phyloP scores from a whole-genome alignment of 2,329 filamentous ascomycete species.

The Pseudogymnoascus verrucosus region DNA sequence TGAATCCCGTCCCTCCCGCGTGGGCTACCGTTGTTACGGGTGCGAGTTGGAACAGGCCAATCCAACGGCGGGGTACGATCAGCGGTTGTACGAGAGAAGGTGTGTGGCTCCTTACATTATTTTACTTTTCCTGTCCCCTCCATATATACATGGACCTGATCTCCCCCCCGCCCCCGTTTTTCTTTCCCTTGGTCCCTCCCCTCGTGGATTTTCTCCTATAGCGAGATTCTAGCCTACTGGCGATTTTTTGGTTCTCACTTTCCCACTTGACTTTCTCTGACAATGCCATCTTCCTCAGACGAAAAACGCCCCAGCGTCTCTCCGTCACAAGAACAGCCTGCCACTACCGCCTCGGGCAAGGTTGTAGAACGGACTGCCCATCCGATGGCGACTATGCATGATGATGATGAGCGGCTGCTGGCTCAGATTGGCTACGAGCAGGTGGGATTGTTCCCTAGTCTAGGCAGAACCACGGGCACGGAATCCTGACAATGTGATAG shows the following conservation, averaged over 20 bases:
- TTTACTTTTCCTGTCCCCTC: neutral
- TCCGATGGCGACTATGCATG: slow-evolving; percentile 41
- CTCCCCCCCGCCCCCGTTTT: neutral
- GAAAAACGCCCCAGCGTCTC: neutral
- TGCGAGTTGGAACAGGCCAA: neutral
- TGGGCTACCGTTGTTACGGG: slow-evolving; percentile 7
- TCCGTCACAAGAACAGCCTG: neutral
- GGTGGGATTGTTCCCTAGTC: slow-evolving; percentile 31
- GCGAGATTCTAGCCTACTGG: neutral
- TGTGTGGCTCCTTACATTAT: slow-evolving; percentile 3
- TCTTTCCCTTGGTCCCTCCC: neutral
- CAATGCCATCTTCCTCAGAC: slow-evolving; percentile 2
- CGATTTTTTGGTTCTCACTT: neutral
- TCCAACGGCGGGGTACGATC: slow-evolving; percentile 6
- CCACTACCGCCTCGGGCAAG: neutral
- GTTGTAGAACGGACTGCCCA: neutral
- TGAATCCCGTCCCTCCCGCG: slow-evolving; percentile 5
- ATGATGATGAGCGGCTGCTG: slow-evolving; percentile 52
- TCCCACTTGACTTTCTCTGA: neutral
- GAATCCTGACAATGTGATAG: slow-evolving; percentile 28
- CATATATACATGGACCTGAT: slow-evolving; percentile 3
- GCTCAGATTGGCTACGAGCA: slow-evolving; percentile 56
- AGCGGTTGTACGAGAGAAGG: neutral
- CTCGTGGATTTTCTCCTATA: neutral
- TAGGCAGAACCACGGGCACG: neutral